Base-by-base conservation (phyloP, 148 eudicot genomes). In the Tetragonia tetragonoides region DNA sequence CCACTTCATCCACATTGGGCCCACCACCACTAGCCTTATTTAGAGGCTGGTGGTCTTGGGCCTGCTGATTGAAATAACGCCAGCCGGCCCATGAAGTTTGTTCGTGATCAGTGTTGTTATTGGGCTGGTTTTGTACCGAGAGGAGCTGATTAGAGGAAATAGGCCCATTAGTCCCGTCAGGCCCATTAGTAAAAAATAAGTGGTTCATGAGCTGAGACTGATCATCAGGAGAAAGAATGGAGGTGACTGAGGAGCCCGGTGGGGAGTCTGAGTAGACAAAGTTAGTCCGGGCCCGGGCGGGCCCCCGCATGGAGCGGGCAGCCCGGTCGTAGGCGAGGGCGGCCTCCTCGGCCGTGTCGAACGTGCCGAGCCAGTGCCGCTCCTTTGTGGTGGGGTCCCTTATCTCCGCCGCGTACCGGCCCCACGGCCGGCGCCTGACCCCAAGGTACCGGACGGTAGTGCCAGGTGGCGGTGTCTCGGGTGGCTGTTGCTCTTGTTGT, bases 321-420 rank as follows among this genome's bases (percentile, higher is more conserved):
- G 86, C 80, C 49, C 83, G 83, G 53, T 83, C 86, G 37, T 83
- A 83, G 38, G 86, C 86, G 1, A 80, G 64, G 24, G 86, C 86
- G 38, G 86, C 86, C 39, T 83, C 86, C 46, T 83, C 85, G 9
- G 83, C 83, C 0, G 85, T 83, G 56, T 83, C 85, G 11, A 79
- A 83, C 1, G 86, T 83, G 71, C 86, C 86, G 3, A 83, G 80
- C 86, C 86, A 83, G 57, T 80, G 86, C 7, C 86, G 86, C 71
- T 83, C 86, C 75, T 81, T 81, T 3, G 84, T 77, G 68, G 79
- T 75, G 3, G 85, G 85, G 73, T 83, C 85, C 8, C 85, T 54
- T 62, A 83, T 83, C 47, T 83, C 85, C 0, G 85, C 85, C 0
- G 85, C 85, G 12, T 83, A 83, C 1, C 85, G 82, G 4, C 85